phyloP scores from a whole-genome alignment of 2,329 filamentous ascomycete species.

The Xylariales sp. region DNA sequence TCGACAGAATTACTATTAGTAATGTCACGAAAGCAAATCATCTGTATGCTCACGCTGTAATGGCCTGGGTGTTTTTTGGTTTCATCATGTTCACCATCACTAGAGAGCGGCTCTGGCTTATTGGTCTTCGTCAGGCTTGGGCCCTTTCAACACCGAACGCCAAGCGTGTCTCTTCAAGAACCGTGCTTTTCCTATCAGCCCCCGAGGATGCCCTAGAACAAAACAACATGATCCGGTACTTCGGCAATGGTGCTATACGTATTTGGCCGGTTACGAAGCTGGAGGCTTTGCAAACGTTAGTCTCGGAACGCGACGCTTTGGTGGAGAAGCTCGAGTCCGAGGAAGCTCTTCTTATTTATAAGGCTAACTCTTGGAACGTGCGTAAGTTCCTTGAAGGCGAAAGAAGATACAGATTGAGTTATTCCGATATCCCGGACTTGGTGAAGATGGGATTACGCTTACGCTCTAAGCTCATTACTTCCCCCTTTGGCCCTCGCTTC shows the following conservation, averaged over 20 bases:
- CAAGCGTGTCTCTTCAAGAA: conserved; percentile 86
- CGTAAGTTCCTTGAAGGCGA: conserved; percentile 35
- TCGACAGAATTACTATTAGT: conserved; percentile 70
- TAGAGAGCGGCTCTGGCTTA: conserved; percentile 90
- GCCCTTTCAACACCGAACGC: conserved; percentile 86
- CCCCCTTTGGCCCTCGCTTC: conserved; percentile 55
- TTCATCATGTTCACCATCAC: conserved; percentile 93
- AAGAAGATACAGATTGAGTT: conserved; percentile 28
- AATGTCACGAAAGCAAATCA: conserved; percentile 69
- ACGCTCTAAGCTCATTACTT: conserved; percentile 71
- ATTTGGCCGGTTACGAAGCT: conserved; percentile 86
- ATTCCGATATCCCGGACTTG: conserved; percentile 41
- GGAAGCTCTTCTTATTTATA: conserved; percentile 83
- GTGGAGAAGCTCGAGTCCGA: conserved; percentile 84
- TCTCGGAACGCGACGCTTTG: conserved; percentile 78
- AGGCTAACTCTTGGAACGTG: conserved; percentile 73
- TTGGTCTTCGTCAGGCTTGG: conserved; percentile 94
- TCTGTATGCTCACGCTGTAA: conserved; percentile 82
- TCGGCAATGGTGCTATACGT: conserved; percentile 81
- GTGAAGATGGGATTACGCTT: conserved; percentile 45
- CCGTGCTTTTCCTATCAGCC: conserved; percentile 91
- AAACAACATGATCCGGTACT: conserved; percentile 77
- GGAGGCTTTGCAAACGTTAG: conserved; percentile 78
- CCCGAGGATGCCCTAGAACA: conserved; percentile 81
- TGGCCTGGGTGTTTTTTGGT: conserved; percentile 85